Base-by-base conservation (phyloP, 441 rosid species). In the Erysimum cheiri region DNA sequence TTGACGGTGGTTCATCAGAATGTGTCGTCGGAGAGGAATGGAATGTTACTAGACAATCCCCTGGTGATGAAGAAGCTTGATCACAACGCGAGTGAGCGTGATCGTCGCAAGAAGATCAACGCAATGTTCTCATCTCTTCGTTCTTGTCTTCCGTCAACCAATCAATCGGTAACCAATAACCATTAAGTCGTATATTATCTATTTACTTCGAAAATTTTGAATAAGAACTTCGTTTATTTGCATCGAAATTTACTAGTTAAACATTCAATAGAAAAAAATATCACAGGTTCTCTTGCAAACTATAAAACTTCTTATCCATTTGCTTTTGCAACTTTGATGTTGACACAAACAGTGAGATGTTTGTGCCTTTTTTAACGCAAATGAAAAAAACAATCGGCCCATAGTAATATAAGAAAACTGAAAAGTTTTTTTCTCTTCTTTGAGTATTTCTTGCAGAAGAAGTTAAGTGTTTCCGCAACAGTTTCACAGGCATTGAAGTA, bases 1-100 rank as follows among this genome's bases (percentile, higher is more conserved):
- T 73, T 67, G 67, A 39, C 44, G 19, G 73, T 74, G 58, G 50
- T 17, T 67, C 62, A 60, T 67, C 63, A 53, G 73, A 73, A 73
- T 60, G 57, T 53, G 35, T 53, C 64, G n/a, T 19, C 62, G 6
- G 75, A 70, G 58, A 43, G 8, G n/a, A 41, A 26, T 13, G 40
- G 15, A 26, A 44, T 15, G 19, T n/a, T 24, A 41, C 2, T 35
- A 49, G 8, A 50, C 35, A 64, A 48, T 40, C 65, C 60, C 4
- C 28, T 47, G 9, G 44, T 64, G 63, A 64, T 40, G 75, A 70
- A 64, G 71, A 91, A 91, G 80, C 82, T 88, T 40, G 81, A 83
- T 35, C 95, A 91, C 79, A 91, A 87, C 44, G 89, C 90, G 0
- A 86, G 84, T 2, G 95, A 88, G 69, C 86, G 95, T 9, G 75